Conservation (phyloP, 2,329 filamentous ascomycete species). For the Nothophoma quercina region DNA sequence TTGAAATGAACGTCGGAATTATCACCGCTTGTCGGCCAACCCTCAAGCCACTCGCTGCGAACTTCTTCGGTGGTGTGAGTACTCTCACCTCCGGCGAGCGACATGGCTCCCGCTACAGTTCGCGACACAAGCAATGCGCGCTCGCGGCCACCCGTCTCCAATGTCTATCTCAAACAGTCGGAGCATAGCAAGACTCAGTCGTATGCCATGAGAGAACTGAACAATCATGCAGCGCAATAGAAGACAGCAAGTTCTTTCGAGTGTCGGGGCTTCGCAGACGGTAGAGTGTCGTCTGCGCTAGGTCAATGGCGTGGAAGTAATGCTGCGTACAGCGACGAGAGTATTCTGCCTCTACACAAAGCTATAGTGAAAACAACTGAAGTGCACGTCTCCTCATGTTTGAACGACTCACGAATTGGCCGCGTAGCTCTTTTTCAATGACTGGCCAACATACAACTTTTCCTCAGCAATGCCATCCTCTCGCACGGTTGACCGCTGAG, state of each 20-base stretch:
- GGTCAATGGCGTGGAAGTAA: neutral
- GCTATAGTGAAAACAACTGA: neutral
- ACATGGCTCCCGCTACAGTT: constrained; percentile 3
- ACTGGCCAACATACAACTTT: too few relatives aligned
- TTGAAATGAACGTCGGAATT: constrained; percentile 1
- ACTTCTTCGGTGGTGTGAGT: neutral
- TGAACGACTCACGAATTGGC: too few relatives aligned
- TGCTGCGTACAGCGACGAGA: neutral
- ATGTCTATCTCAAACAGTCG: neutral
- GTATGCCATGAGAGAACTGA: neutral
- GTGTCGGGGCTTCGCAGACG: neutral
- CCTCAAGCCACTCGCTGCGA: constrained; percentile 1
- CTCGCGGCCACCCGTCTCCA: neutral
- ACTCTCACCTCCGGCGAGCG: neutral
- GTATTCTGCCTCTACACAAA: neutral
- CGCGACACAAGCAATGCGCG: neutral
- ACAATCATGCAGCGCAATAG: neutral
- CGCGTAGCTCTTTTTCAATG: too few relatives aligned
- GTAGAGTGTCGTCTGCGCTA: too few relatives aligned
- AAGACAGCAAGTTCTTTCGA: neutral
- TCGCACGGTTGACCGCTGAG: too few relatives aligned
- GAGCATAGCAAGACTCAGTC: neutral
- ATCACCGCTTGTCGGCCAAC: neutral
- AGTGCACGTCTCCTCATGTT: neutral
- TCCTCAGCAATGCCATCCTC: too few relatives aligned